Evolutionary conservation across 106 monocot genomes (phyloP).

Genomic region (Ottelia alismoides): DNA sequence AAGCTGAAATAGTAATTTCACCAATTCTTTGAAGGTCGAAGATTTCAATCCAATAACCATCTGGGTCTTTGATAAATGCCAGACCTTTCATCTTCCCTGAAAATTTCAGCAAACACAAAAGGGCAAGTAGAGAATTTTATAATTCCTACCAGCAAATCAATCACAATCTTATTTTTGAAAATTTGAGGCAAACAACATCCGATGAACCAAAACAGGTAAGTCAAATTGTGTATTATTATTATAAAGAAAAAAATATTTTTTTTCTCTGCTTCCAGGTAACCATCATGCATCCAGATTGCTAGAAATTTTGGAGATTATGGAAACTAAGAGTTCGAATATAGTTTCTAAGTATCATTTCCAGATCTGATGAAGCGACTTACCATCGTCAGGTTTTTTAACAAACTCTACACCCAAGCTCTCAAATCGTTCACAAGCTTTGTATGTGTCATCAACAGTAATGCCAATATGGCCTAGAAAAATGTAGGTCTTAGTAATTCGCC

Average conservation of each 20-base stretch:
- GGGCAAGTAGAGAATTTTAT: too few species aligned
- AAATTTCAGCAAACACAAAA: conserved; percentile 2
- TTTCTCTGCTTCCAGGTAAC: too few species aligned
- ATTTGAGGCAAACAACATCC: too few species aligned
- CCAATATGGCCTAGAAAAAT: conserved; percentile 74
- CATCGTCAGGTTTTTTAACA: conserved; percentile 95
- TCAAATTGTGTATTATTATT: too few species aligned
- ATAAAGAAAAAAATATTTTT: too few species aligned
- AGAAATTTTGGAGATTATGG: neutral
- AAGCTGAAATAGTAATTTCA: conserved; percentile 25
- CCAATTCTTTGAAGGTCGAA: conserved; percentile 82
- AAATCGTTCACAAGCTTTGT: conserved; percentile 93
- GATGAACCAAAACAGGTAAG: too few species aligned
- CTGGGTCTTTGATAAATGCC: conserved; percentile 98
- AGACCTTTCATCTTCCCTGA: conserved; percentile 94
- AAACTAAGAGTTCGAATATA: neutral
- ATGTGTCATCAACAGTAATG: conserved; percentile 89
- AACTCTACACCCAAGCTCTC: conserved; percentile 86
- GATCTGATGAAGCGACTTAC: too few species aligned
- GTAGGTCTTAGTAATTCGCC: too few species aligned
- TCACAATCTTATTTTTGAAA: too few species aligned
- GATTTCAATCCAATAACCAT: conserved; percentile 99
- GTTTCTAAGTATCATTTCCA: neutral
- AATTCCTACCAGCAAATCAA: too few species aligned
- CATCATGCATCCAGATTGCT: neutral